Evolutionary conservation across 1,284 basidiomycete species (phyloP).

Genomic region (Tetrapyrgos nigripes): DNA sequence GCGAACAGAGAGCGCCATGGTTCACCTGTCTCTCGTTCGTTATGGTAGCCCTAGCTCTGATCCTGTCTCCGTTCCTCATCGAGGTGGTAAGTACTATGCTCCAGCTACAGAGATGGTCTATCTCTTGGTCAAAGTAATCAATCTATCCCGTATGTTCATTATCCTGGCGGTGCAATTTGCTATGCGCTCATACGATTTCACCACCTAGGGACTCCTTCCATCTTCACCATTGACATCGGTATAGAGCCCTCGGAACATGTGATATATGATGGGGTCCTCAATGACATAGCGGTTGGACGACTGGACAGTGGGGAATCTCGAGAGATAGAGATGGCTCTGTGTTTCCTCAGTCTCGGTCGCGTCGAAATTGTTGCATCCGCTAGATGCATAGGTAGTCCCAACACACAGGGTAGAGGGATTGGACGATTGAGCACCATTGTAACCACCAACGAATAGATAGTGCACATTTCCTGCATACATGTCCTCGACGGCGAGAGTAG

Average conservation of each 20-base stretch:
- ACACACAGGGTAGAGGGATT: conserved; percentile 40
- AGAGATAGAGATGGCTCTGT: conserved; percentile 64
- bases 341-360: conserved; percentile 77
- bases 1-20: conserved; percentile 63
- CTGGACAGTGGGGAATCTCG: conserved; percentile 58
- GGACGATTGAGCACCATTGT: conserved; percentile 45
- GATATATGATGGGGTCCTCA: conserved; percentile 71
- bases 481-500: background rate
- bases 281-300: conserved; percentile 64
- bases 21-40: conserved; percentile 61
- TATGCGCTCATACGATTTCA: conserved; percentile 5
- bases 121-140: conserved; percentile 61
- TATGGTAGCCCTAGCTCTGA: conserved; percentile 26
- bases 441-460: background rate
- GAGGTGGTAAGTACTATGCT: conserved; percentile 51
- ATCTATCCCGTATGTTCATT: conserved; percentile 61
- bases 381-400: conserved; percentile 38
- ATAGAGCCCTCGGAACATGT: conserved; percentile 68
- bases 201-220: conserved; percentile 51
- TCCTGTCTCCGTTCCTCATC: conserved; percentile 23
- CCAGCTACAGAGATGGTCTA: conserved; percentile 65
- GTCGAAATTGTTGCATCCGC: conserved; percentile 74
- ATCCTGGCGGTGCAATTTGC: background rate
- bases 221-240: conserved; percentile 60
- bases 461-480: background rate